Evolutionary conservation across 2,329 filamentous ascomycete genomes (phyloP).

Genomic region (Arthrinium puccinioides): DNA sequence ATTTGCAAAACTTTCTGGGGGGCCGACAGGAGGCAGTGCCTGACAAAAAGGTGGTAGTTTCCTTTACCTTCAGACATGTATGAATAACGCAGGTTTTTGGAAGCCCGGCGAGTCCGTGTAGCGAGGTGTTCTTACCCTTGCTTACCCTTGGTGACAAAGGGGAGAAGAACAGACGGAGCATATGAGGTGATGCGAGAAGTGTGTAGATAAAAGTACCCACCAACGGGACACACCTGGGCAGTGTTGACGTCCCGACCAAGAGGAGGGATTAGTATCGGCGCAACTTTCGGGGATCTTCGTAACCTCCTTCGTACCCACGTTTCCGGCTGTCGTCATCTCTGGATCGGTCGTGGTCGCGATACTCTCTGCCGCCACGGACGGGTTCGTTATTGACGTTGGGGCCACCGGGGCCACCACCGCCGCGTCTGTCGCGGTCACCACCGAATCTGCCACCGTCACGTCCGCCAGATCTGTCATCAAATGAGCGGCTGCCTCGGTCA

Average conservation of each 20-base stretch:
- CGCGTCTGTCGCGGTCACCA: slow-evolving; percentile 25
- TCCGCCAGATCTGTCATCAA: slow-evolving; percentile 48
- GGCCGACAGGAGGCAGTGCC: too few relatives aligned
- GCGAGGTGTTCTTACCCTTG: slow-evolving; percentile 23
- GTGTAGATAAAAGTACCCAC: slow-evolving; percentile 38
- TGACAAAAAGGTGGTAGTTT: too few relatives aligned
- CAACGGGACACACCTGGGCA: slow-evolving; percentile 24
- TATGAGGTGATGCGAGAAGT: slow-evolving; percentile 15
- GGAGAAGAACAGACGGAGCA: slow-evolving; percentile 22
- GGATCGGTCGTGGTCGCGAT: slow-evolving; percentile 46
- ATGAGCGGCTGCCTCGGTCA: slow-evolving; percentile 50
- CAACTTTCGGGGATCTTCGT: slow-evolving; percentile 69
- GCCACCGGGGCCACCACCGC: slow-evolving; percentile 22
- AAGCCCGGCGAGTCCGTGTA: too few relatives aligned
- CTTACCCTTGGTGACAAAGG: slow-evolving; percentile 28
- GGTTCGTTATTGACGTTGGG: slow-evolving; percentile 81
- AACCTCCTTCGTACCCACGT: slow-evolving; percentile 68
- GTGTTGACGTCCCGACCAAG: slow-evolving; percentile 12
- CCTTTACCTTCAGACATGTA: too few relatives aligned
- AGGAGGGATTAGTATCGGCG: slow-evolving; percentile 47
- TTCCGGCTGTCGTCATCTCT: slow-evolving; percentile 54
- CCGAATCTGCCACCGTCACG: slow-evolving; percentile 36
- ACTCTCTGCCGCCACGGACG: slow-evolving; percentile 58
- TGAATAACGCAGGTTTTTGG: too few relatives aligned
- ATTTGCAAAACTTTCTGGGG: too few relatives aligned